Evolutionary conservation across 768 basidiomycete species (phyloP).

Genomic region (Rhizopogon vinicolor): DNA sequence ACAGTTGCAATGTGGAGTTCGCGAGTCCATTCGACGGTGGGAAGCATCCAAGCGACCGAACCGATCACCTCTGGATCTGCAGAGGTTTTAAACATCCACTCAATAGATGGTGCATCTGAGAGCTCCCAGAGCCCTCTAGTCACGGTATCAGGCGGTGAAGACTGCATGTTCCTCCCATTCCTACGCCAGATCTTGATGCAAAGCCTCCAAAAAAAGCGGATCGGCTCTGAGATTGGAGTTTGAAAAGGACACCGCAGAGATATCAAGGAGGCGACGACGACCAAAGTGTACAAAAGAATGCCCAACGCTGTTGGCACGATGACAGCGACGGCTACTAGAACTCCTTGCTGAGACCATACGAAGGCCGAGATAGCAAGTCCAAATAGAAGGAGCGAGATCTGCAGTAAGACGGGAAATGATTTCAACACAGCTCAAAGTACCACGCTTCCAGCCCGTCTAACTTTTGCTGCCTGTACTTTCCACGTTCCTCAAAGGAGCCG

Average conservation of each 20-base stretch:
- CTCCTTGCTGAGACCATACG: not conserved
- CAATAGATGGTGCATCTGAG: not conserved
- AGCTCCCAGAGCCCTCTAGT: not conserved
- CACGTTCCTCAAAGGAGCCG: constrained; percentile 4
- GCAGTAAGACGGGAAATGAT: constrained; percentile 3
- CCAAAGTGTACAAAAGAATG: not conserved
- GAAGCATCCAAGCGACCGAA: not conserved
- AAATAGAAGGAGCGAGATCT: constrained; percentile 4
- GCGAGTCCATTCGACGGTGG: not conserved
- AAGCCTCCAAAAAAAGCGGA: not conserved
- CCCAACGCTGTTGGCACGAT: not conserved
- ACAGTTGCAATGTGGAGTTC: not conserved
- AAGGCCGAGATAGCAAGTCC: not conserved
- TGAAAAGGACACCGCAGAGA: not conserved
- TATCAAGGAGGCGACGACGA: not conserved
- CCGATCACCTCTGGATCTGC: constrained; percentile 9
- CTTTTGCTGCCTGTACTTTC: not conserved
- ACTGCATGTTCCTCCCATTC: not conserved
- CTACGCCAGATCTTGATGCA: not conserved
- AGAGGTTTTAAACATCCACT: constrained; percentile 16
- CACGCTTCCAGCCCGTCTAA: not conserved
- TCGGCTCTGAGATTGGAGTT: not conserved
- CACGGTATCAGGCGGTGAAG: not conserved
- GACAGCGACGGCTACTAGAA: not conserved
- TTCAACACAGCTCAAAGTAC: not conserved